Evolutionary conservation across 345 rosid species (phyloP).

Genomic region (Salix suchowensis): DNA sequence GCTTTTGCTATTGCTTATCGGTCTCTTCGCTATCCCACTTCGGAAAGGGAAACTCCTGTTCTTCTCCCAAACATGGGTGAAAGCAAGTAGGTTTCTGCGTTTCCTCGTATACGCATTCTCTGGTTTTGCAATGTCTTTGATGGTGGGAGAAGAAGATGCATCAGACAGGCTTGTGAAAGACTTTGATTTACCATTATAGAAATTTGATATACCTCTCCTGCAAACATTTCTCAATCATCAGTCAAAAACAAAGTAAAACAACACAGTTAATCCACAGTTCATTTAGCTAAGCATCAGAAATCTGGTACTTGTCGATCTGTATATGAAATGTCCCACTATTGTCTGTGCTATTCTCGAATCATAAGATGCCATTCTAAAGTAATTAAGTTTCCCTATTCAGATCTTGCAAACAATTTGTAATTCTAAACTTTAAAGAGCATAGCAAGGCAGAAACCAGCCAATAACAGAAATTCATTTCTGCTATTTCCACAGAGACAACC

Average conservation of each 20-base stretch:
- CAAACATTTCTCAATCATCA: constrained; percentile 7
- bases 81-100: constrained; percentile 55
- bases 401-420: background rate
- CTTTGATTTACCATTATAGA: constrained; percentile 78
- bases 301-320: background rate
- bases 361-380: background rate
- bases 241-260: background rate
- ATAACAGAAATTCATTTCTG: background rate
- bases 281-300: background rate
- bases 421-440: background rate
- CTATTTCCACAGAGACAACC: background rate
- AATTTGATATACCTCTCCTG: constrained; percentile 82
- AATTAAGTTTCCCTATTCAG: background rate
- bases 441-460: background rate
- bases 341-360: background rate
- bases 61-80: constrained; percentile 62
- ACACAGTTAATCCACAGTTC: background rate
- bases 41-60: constrained; percentile 27
- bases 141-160: constrained; percentile 43
- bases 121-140: constrained; percentile 63
- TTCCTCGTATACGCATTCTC: constrained; percentile 59
- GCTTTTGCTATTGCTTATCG: constrained; percentile 56
- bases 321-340: background rate
- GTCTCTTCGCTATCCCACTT: constrained; percentile 58
- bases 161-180: constrained; percentile 59